Evolutionary conservation across 768 basidiomycete species (phyloP).

Genomic region (Lactarius evosmus): DNA sequence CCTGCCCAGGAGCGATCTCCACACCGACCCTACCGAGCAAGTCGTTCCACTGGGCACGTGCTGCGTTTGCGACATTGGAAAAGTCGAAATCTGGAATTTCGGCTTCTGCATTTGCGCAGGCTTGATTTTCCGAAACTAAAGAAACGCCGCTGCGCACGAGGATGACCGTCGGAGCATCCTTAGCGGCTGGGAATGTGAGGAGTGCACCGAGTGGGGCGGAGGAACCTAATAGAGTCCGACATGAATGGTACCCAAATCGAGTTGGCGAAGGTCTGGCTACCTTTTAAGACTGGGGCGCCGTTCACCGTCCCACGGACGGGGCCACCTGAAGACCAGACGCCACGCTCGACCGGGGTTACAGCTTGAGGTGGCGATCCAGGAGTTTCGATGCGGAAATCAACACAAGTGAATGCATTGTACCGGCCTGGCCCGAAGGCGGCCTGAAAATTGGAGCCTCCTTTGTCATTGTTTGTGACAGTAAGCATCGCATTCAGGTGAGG

Average conservation of each 20-base stretch:
- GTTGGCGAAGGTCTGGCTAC: constrained; percentile 32
- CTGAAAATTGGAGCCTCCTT: constrained; percentile 44
- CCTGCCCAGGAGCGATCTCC: constrained; percentile 38
- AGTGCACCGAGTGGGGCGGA: constrained; percentile 44
- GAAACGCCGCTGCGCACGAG: constrained; percentile 64
- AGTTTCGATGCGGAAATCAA: constrained; percentile 57
- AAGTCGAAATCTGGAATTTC: constrained; percentile 62
- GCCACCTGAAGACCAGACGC: constrained; percentile 50
- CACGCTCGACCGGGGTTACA: constrained; percentile 50
- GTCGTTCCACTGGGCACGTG: constrained; percentile 54
- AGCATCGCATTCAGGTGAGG: neutral
- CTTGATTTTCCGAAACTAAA: constrained; percentile 57
- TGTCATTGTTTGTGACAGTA: neutral
- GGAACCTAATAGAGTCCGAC: constrained; percentile 37
- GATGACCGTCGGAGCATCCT: constrained; percentile 40
- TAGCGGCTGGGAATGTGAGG: neutral
- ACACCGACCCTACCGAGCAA: constrained; percentile 53
- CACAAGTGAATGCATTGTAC: constrained; percentile 57
- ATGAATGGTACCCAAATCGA: neutral
- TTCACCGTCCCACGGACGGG: constrained; percentile 47
- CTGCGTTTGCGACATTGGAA: constrained; percentile 43
- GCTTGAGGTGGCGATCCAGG: constrained; percentile 17
- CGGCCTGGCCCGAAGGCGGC: constrained; percentile 59
- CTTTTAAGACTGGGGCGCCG: constrained; percentile 47
- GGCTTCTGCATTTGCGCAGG: constrained; percentile 56